Evolutionary conservation across 2,329 filamentous ascomycete species (phyloP), one percentile per base, ranked within the genome.

Genomic region (Chalaropsis thielavioides): DNA sequence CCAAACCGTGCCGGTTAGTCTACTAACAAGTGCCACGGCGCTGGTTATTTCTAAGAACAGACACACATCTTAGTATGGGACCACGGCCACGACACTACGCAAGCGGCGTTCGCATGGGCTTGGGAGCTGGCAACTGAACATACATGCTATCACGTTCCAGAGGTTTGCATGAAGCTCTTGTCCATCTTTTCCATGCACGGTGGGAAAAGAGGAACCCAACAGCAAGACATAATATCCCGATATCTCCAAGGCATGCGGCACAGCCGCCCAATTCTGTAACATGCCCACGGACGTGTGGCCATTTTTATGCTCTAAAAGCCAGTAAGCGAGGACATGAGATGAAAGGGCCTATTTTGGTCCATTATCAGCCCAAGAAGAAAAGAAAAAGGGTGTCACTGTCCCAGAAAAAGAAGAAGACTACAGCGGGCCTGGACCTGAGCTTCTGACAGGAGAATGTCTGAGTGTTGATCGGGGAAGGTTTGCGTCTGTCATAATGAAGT

Each of bases 221-320:
- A 38, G 17, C 51, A 58, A 58, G 27, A 56, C 15, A 38, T 35
- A 58, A 58, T 58, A 17, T n/a, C 51, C 51, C 24, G 51, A 58
- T 17, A 58, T 58, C 51, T 58, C 51, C 51, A 31, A 58, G 51
- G 35, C 27, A 62, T 46, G 60, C 40, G 60, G 60, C 60, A 46
- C 60, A 46, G 35, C 24, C 24, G 31, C 27, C 60, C 24, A 62
- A 44, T 61, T 62, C 60, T 62, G 60, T 62, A 62, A 62, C 60
- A 62, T 44, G 15, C 60, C 19, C 60, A 62, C 60, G 44, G 60
- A 62, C 38, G 41, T 49, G 15, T 49, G 3, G 41, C 51, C 51
- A 58, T 35, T 58, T 35, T 38, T 58, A 58, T 58, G 27, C 51
- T 38, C 27, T 35, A 17, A 35, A 27, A 38, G 27, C 10, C 51